A percentile compares a stretch with the other conserved stretches of the same genome.
phyloP scores from a whole-genome alignment of 345 rosid species.

The Gossypium raimondii region DNA sequence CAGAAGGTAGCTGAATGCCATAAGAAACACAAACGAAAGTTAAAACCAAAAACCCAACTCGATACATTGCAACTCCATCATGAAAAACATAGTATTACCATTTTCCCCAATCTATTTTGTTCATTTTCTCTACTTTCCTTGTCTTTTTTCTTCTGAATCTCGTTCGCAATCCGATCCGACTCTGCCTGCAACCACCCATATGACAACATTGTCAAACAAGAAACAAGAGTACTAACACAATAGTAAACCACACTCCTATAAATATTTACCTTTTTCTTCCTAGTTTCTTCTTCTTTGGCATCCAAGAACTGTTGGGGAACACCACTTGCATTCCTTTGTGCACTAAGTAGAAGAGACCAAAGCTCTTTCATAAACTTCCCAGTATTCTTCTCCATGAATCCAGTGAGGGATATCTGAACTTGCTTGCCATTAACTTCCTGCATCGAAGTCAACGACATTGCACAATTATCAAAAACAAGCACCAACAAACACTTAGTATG shows the following conservation, averaged over 20 bases:
- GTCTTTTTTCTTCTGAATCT: constrained; percentile 67
- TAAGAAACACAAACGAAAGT: constrained; percentile 64
- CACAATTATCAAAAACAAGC: not conserved
- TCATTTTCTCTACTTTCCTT: constrained; percentile 54
- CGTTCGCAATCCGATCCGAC: constrained; percentile 48
- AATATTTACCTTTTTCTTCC: constrained; percentile 58
- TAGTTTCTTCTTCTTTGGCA: constrained; percentile 78
- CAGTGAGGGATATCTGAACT: constrained; percentile 79
- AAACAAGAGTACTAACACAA: not conserved
- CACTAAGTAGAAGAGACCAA: constrained; percentile 89
- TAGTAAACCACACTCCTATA: constrained; percentile 10
- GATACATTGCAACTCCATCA: constrained; percentile 53
- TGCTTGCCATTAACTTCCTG: constrained; percentile 92
- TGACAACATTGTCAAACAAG: constrained; percentile 14
- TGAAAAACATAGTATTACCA: constrained; percentile 71
- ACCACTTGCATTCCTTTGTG: constrained; percentile 81
- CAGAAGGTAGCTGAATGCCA: constrained; percentile 98
- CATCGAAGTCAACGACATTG: not conserved
- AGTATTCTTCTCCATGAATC: constrained; percentile 98
- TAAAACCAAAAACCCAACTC: constrained; percentile 52
- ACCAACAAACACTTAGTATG: not conserved
- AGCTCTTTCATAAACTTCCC: constrained; percentile 98
- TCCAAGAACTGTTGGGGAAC: constrained; percentile 89
- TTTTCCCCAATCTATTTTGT: constrained; percentile 47
- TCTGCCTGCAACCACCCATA: constrained; percentile 51